Conservation (phyloP, 495 filamentous ascomycete species). For the Parathielavia hyrcaniae region DNA sequence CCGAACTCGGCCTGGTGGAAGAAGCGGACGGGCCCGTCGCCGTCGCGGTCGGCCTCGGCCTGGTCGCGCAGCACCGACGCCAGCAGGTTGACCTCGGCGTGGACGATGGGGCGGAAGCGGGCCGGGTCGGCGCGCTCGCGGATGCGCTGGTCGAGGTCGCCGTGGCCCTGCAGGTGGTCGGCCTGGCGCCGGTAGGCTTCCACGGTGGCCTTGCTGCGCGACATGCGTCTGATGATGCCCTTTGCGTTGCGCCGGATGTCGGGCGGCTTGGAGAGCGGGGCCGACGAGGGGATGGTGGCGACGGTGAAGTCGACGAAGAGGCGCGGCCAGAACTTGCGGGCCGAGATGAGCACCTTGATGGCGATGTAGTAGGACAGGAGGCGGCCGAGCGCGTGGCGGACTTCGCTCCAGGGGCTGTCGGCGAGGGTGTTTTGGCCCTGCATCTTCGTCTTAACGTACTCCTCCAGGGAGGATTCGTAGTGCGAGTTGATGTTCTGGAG, state of each 20-base stretch:
- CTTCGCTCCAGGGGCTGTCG: conserved; percentile 18
- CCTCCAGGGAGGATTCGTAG: conserved; percentile 1
- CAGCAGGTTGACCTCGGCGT: conserved; percentile 33
- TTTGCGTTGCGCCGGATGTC: not conserved
- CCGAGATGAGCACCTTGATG: conserved; percentile 11
- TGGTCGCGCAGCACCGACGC: conserved; percentile 28
- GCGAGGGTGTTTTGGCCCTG: not conserved
- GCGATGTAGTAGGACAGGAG: conserved; percentile 23
- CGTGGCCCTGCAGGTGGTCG: not conserved
- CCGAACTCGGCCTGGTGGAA: conserved; percentile 26
- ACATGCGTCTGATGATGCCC: conserved; percentile 20
- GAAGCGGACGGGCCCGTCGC: conserved; percentile 22
- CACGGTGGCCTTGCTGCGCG: not conserved
- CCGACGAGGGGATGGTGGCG: conserved; percentile 15
- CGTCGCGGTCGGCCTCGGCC: not conserved
- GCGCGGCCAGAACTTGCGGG: conserved; percentile 15
- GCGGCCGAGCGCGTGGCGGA: conserved; percentile 19
- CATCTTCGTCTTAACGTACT: conserved; percentile 11
- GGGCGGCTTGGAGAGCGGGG: not conserved
- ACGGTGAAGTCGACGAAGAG: conserved; percentile 25
- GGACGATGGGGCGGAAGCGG: conserved; percentile 25
- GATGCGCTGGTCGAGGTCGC: conserved; percentile 3
- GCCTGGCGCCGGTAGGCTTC: not conserved
- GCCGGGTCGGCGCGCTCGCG: not conserved
- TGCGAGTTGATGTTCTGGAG: conserved; percentile 3